Evolutionary conservation across 2,329 filamentous ascomycete genomes (phyloP).

Genomic region (Penicillium sclerotiorum): DNA sequence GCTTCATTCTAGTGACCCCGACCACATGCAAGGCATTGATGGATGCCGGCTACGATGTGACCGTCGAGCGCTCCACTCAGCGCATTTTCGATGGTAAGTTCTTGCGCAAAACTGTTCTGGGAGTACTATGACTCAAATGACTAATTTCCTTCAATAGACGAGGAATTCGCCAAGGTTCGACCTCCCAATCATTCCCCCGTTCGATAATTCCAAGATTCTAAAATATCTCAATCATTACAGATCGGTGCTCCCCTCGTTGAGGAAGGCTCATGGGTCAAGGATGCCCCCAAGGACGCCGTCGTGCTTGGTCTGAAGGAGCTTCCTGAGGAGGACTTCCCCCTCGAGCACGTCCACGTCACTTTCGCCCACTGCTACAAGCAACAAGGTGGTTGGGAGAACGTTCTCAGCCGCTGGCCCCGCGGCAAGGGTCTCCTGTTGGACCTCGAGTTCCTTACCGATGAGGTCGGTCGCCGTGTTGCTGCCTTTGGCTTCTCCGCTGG

Average conservation of each 20-base stretch:
- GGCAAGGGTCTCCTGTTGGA: conserved; percentile 80
- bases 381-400: conserved; percentile 76
- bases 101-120: background rate
- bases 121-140: conserved; percentile 1
- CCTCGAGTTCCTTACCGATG: conserved; percentile 81
- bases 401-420: conserved; percentile 75
- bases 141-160: conserved; percentile 29
- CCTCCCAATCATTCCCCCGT: background rate
- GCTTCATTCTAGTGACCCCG: conserved; percentile 44
- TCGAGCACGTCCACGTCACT: conserved; percentile 72
- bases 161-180: conserved; percentile 40
- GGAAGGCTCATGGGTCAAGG: conserved; percentile 65
- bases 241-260: conserved; percentile 67
- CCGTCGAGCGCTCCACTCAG: conserved; percentile 67
- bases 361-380: conserved; percentile 77
- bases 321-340: conserved; percentile 68
- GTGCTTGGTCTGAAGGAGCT: conserved; percentile 79
- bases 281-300: conserved; percentile 68
- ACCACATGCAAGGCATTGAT: conserved; percentile 64
- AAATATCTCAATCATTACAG: conserved; percentile 56
- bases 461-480: conserved; percentile 62
- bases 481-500: conserved; percentile 68
- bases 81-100: conserved; percentile 59
- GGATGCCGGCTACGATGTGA: conserved; percentile 69
- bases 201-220: background rate